A percentile compares a stretch with the other conserved stretches of the same genome.
phyloP scores from a whole-genome alignment of 768 basidiomycete species.

The Panellus pusillus region DNA sequence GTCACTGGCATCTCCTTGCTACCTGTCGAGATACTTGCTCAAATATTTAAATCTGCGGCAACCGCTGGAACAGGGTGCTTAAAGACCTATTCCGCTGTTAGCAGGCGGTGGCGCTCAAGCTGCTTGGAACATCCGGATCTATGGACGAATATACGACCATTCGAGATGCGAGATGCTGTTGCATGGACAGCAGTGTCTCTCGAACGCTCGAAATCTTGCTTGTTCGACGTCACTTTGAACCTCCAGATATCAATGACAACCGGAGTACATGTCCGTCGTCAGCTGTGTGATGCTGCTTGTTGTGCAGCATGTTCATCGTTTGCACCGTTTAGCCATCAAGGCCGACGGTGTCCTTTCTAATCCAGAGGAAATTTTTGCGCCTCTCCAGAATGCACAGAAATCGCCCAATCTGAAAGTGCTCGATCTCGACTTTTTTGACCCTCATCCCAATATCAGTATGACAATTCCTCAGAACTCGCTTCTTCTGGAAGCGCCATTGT shows the following conservation, averaged over 20 bases:
- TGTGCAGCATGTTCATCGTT: conserved; percentile 12
- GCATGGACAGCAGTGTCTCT: conserved; percentile 7
- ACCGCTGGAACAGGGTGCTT: conserved; percentile 3
- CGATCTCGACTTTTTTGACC: conserved; percentile 9
- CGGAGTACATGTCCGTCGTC: conserved; percentile 5
- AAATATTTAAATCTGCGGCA: conserved; percentile 14
- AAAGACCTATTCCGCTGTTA: conserved; percentile 10
- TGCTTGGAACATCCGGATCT: conserved; percentile 17
- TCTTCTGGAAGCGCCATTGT: conserved; percentile 13
- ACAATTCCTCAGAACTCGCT: conserved; percentile 3
- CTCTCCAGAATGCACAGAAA: conserved; percentile 18
- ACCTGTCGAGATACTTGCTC: conserved; percentile 11
- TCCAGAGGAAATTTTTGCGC: conserved; percentile 16
- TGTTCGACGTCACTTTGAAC: conserved; percentile 16
- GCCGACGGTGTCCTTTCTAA: neutral
- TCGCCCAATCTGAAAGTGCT: conserved; percentile 11
- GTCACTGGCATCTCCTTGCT: neutral
- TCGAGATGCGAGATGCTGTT: conserved; percentile 4
- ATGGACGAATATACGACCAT: conserved; percentile 11
- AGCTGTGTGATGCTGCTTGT: conserved; percentile 17
- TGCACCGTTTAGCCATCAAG: conserved; percentile 10
- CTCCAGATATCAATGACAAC: neutral
- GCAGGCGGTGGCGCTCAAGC: conserved; percentile 7
- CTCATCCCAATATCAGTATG: conserved; percentile 2
- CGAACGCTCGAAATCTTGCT: conserved; percentile 20